Evolutionary conservation across 352 stramenopile genomes (phyloP).

Genomic region (Pythium utonaiense): DNA sequence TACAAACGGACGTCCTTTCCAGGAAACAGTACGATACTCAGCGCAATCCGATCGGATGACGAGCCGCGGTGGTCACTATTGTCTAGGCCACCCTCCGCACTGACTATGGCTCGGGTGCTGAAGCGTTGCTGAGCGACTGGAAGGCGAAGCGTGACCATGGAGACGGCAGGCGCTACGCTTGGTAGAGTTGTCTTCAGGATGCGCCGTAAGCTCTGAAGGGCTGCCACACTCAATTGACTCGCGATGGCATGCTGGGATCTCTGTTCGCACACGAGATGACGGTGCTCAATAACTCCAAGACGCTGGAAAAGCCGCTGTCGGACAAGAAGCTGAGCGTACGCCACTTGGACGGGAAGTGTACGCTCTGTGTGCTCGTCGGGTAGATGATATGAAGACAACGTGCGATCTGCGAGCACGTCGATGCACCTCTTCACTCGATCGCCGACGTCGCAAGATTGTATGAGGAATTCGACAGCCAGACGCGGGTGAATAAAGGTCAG

Average conservation of each 20-base stretch:
- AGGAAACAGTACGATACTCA: slow-evolving; percentile 10
- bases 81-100: background rate
- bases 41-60: background rate
- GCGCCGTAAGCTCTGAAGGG: slow-evolving; percentile 2
- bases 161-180: background rate
- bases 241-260: background rate
- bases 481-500: slow-evolving; percentile 18
- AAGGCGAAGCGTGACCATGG: slow-evolving; percentile 1
- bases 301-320: background rate
- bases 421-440: slow-evolving; percentile 12
- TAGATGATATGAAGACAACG: background rate
- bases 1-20: background rate
- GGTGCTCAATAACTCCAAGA: background rate
- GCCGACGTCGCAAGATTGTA: slow-evolving; percentile 10
- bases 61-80: background rate
- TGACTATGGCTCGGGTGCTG: background rate
- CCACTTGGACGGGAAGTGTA: background rate
- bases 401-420: slow-evolving; percentile 9
- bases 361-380: background rate
- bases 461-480: slow-evolving; percentile 14
- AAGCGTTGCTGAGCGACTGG: background rate
- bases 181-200: slow-evolving; percentile 15
- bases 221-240: background rate
- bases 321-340: slow-evolving; percentile 7
- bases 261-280: background rate